Evolutionary conservation across 257 asterid species (phyloP), one percentile per base, ranked within the genome.

Genomic region (Penstemon barbatus): DNA sequence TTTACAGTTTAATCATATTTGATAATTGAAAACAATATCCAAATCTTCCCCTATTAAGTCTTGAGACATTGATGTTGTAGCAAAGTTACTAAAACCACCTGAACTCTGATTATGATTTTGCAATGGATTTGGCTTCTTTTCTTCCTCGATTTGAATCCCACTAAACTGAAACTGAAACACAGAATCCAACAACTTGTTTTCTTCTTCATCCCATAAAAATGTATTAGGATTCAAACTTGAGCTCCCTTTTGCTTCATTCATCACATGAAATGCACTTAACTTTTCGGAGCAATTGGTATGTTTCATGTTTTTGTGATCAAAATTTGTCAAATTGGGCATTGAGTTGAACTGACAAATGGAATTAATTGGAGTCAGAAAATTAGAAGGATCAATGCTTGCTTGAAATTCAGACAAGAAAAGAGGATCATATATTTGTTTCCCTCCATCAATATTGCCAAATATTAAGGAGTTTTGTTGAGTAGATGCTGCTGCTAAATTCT

Each of bases 131-230:
- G 64, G 53, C 70, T 77, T 77, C 66, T 61, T 52, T 44, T 77
- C 80, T 63, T 82, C 18, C 18, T 15, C 80, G 33, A 54, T 69
- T 65, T 84, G 81, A 71, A 84, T 78, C 74, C 83, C 89, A 69
- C 75, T 81, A 77, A 81, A 77, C 63, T 82, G 87, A 40, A 75
- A 75, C 62, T 84, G 83, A 69, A 84, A 79, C n/a, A 74, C 36
- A 8, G 88, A 71, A 18, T 84, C 89, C 49, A 84, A 45, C 49
- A 84, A 45, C 69, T 86, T 90, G 41, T 72, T 73, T 11, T 75
- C 86, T 11, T 75, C 86, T 6, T 13, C 71, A 50, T 74, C 84
- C 96, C 95, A 88, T 6, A 82, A 72, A 44, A 82, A 77, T 39
- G 75, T 58, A 52, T 73, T 56, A 11, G 42, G 63, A 19, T 51